Conservation (phyloP, 2,329 filamentous ascomycete genomes). For the Fusarium robinianum region DNA sequence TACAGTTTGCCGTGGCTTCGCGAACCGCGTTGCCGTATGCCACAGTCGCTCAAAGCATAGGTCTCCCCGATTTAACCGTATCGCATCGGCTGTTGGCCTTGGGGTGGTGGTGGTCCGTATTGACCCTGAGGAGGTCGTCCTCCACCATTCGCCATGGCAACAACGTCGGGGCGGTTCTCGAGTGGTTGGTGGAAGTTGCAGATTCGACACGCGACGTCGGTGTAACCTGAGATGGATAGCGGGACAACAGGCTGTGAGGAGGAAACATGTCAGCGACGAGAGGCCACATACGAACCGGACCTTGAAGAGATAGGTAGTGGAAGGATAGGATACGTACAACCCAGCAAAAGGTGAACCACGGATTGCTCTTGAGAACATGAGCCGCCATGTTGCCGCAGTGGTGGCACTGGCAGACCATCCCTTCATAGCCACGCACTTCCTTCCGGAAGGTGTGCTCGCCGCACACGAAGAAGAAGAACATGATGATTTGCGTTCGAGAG, state of each 20-base stretch:
- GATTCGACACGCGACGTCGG: slow-evolving; percentile 73
- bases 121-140: slow-evolving; percentile 39
- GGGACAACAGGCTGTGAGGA: slow-evolving; percentile 66
- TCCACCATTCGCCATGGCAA: slow-evolving; percentile 54
- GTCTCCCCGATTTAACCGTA: slow-evolving; percentile 31
- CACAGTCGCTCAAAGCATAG: background rate
- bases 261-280: slow-evolving; percentile 25
- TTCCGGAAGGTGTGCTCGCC: slow-evolving; percentile 65
- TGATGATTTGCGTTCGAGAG: slow-evolving; percentile 36
- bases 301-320: background rate
- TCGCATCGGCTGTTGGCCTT: slow-evolving; percentile 38
- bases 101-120: slow-evolving; percentile 39
- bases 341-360: slow-evolving; percentile 83
- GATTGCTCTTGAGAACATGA: slow-evolving; percentile 64
- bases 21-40: no score
- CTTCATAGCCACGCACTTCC: slow-evolving; percentile 64
- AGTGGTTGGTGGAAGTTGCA: slow-evolving; percentile 76
- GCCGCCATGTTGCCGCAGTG: slow-evolving; percentile 69
- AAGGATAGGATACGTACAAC: slow-evolving; percentile 53
- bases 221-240: slow-evolving; percentile 67
- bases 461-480: slow-evolving; percentile 67
- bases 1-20: no score
- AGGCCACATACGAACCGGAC: no score
- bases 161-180: slow-evolving; percentile 60
- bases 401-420: slow-evolving; percentile 64